Evolutionary conservation across 2,329 filamentous ascomycete genomes (phyloP), one percentile per base, ranked within the genome.

Genomic region (Aspergillus puulaauensis): DNA sequence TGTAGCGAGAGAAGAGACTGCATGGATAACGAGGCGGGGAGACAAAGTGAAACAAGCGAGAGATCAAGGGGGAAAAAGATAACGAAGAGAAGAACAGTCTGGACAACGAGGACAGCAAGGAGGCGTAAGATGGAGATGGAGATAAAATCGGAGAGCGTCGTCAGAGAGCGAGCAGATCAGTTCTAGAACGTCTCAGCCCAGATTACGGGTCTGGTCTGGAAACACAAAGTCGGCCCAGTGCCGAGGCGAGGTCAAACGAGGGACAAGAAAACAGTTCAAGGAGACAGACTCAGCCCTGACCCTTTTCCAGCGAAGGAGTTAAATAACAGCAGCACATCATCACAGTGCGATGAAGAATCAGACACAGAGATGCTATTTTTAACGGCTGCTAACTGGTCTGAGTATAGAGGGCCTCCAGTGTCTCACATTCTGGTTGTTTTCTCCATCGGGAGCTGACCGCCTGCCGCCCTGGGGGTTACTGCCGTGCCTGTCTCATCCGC

Each of bases 1-100:
- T 66, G 63, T 47, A 46, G 24, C 37, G 41, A 50, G 59, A 54
- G 56, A 56, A 54, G 62, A 52, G 37, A 54, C 55, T 50, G 59
- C 63, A 64, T 65, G 58, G 59, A 59, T 54, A 33, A 33, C 37
- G 5, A 45, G 43, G 12, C 43, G 6, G 14, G 40, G 23, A 35
- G 27, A 44, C 9, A 21, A 33, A 33, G n/a, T 12, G 21, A 37
- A 23, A 45, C 33, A 41, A 37, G 52, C 15, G 17, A 47, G 60
- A 62, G 59, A 31, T 59, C 55, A 47, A 45, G 54, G 40, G 35
- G 45, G 47, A 31, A 59, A 52, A 54, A 59, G 41, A 56, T 57
- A n/a, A 54, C 21, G 35, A 45, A 24, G 21, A 27, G n/a, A 43
- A 40, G 14, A 39, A 46, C 40, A 19, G 27, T 31, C 27, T 31